Conservation (phyloP, 2,329 filamentous ascomycete species). For the Calonectria leucothoes region DNA sequence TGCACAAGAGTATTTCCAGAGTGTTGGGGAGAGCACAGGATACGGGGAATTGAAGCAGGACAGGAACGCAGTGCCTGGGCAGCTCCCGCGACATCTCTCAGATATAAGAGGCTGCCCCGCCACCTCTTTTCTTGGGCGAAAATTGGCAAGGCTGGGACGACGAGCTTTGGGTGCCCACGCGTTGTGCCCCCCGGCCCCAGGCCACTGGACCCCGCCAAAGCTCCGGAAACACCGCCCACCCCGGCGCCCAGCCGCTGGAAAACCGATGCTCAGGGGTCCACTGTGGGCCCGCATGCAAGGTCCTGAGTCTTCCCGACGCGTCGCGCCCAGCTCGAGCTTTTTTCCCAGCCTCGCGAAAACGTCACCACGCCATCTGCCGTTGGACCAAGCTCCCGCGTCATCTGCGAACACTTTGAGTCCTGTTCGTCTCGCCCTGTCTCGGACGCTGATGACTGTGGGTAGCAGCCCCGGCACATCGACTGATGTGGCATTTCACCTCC, state of each 20-base stretch:
- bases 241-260: constrained; percentile 20
- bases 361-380: not conserved
- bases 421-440: constrained; percentile 5
- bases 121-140: constrained; percentile 53
- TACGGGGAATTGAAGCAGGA: constrained; percentile 2
- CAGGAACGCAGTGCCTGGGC: constrained; percentile 25
- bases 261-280: constrained; percentile 10
- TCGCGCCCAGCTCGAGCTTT: not conserved
- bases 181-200: not conserved
- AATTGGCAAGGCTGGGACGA: constrained; percentile 50
- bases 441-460: not conserved
- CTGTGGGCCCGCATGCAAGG: constrained; percentile 4
- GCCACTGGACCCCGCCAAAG: not conserved
- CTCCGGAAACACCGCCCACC: constrained; percentile 1
- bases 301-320: not conserved
- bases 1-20: not conserved
- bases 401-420: not conserved
- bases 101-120: constrained; percentile 62
- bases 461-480: not conserved
- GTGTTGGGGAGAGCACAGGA: constrained; percentile 3
- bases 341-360: constrained; percentile 21
- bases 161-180: not conserved
- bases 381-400: constrained; percentile 3
- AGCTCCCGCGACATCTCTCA: constrained; percentile 22
- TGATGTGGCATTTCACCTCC: constrained; percentile 1